Evolutionary conservation across 2,329 filamentous ascomycete species (phyloP).

Genomic region (Penicillium sp.): DNA sequence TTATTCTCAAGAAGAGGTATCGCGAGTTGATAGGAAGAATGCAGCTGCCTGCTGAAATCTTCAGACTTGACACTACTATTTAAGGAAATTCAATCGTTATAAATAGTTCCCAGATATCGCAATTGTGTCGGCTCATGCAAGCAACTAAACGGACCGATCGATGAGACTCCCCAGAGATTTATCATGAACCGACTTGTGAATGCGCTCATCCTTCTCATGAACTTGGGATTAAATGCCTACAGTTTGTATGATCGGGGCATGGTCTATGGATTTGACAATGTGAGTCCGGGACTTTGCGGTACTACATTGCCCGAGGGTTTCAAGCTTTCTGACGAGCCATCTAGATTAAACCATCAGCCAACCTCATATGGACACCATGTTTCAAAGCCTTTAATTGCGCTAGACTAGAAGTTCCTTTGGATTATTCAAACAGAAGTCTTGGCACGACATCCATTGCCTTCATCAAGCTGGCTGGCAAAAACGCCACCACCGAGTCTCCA

Average conservation of each 20-base stretch:
- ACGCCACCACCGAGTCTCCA: conserved; percentile 20
- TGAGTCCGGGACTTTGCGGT: not conserved
- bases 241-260: not conserved
- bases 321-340: conserved; percentile 8
- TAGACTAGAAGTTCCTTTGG: conserved; percentile 19
- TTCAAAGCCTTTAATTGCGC: conserved; percentile 18
- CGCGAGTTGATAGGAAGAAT: not conserved
- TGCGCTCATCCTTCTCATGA: not conserved
- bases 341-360: conserved; percentile 19
- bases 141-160: not conserved
- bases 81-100: not conserved
- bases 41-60: not conserved
- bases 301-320: not conserved
- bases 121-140: not conserved
- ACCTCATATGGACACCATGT: conserved; percentile 20
- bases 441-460: conserved; percentile 22
- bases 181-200: not conserved
- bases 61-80: not conserved
- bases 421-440: conserved; percentile 16
- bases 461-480: conserved; percentile 22
- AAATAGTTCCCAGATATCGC: not conserved
- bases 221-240: not conserved
- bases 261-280: not conserved
- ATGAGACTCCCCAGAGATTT: not conserved
- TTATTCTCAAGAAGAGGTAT: no score